A percentile compares a stretch with the other conserved stretches of the same genome.
phyloP scores from a whole-genome alignment of 805 yeast species.

The Candida maris region DNA sequence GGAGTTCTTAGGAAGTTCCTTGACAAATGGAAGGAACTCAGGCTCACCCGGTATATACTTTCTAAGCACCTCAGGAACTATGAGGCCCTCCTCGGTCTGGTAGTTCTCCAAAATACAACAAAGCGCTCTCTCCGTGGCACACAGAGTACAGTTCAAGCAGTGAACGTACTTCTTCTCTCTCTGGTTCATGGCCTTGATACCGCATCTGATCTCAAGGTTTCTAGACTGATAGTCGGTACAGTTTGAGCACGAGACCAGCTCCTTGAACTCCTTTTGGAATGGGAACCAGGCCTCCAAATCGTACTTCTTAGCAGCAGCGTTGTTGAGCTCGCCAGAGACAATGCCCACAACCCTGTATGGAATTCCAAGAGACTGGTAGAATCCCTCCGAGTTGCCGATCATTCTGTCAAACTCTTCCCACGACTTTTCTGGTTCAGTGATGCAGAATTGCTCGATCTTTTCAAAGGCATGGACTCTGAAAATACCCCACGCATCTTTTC shows the following conservation, averaged over 20 bases:
- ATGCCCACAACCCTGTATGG: constrained; percentile 98
- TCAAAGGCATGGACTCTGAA: constrained; percentile 98
- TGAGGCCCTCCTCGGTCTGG: constrained; percentile 94
- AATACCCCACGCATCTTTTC: constrained; percentile 99
- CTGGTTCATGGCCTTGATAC: constrained; percentile 92
- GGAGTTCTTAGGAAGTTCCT: constrained; percentile 91
- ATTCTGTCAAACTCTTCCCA: constrained; percentile 97
- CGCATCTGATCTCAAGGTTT: constrained; percentile 97
- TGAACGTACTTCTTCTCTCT: constrained; percentile 97
- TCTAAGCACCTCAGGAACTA: constrained; percentile 92
- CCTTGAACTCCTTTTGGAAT: constrained; percentile 97
- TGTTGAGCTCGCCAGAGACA: constrained; percentile 97
- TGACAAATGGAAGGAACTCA: constrained; percentile 85
- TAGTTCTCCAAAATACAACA: constrained; percentile 97
- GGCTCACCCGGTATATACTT: constrained; percentile 98
- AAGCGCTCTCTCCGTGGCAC: constrained; percentile 97
- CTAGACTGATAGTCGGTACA: constrained; percentile 99
- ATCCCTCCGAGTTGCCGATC: constrained; percentile 88
- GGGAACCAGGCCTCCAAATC: constrained; percentile 99
- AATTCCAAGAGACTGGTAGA: constrained; percentile 84
- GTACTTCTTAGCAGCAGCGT: constrained; percentile 98
- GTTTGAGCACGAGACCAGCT: constrained; percentile 96
- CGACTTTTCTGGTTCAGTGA: constrained; percentile 97
- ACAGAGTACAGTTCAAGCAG: constrained; percentile 93
- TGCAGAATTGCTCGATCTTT: constrained; percentile 93